A percentile compares a stretch with the other conserved stretches of the same genome.
These are phyloP conservation scores for Lasiodiplodia theobromae DNA, from an alignment of 2,329 filamentous ascomycete genomes.

Conservation along the genomic window DNA sequence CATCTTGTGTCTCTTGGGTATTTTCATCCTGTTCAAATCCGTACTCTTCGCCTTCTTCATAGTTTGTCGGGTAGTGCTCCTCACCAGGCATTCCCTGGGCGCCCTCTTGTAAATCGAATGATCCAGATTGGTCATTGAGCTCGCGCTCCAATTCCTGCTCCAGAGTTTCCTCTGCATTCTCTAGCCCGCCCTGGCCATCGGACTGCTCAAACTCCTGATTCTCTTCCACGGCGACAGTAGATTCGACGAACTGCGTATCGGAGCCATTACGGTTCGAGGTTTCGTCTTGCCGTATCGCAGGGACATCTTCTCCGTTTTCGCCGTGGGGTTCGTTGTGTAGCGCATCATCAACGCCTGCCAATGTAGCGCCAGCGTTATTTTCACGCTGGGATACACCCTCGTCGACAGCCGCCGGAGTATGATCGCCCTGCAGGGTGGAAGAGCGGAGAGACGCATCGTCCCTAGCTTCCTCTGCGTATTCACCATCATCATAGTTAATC, in stretches of 20 bases:
- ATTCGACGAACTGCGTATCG: not conserved
- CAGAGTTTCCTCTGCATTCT: slow-evolving; percentile 4
- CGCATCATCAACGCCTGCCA: not conserved
- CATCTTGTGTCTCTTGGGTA: slow-evolving; percentile 7
- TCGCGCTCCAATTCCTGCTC: slow-evolving; percentile 22
- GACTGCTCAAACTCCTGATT: not conserved
- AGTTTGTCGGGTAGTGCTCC: not conserved
- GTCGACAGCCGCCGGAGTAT: slow-evolving; percentile 33
- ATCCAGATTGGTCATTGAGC: slow-evolving; percentile 1
- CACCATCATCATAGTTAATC: slow-evolving; percentile 61
- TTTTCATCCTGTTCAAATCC: slow-evolving; percentile 5
- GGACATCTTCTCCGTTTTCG: not conserved
- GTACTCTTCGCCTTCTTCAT: slow-evolving; percentile 11
- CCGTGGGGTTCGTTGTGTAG: not conserved
- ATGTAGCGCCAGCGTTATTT: not conserved
- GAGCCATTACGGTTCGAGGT: not conserved
- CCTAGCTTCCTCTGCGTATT: slow-evolving; percentile 37
- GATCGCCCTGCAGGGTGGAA: slow-evolving; percentile 45
- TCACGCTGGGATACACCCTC: not conserved
- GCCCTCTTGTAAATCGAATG: slow-evolving; percentile 1
- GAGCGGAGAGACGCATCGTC: slow-evolving; percentile 40
- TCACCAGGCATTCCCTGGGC: not conserved
- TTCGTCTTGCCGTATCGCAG: not conserved
- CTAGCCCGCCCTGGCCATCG: not conserved
- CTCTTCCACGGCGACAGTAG: not conserved